A percentile compares a stretch with the other conserved stretches of the same genome.
Conservation (phyloP, 2,329 filamentous ascomycete genomes). For the Pseudogymnoascus sp. region DNA sequence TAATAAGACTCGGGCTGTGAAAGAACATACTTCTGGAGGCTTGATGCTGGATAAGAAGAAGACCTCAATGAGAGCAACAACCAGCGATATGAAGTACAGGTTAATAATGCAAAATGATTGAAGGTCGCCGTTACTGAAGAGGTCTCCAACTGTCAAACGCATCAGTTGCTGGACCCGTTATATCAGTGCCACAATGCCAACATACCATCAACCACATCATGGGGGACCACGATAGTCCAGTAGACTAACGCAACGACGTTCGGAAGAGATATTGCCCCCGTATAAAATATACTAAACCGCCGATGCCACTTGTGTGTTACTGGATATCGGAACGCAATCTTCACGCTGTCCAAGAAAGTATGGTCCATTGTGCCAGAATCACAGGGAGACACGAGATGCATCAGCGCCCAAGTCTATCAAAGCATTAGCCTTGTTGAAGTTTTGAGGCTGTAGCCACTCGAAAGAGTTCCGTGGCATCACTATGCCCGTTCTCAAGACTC, state of each 20-base stretch:
- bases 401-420: constrained; percentile 27
- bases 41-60: constrained; percentile 28
- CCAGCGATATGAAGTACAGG: constrained; percentile 23
- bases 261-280: constrained; percentile 24
- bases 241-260: constrained; percentile 25
- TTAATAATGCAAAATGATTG: constrained; percentile 23
- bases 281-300: constrained; percentile 30
- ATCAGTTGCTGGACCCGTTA: constrained; percentile 13
- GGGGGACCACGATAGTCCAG: constrained; percentile 27
- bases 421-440: neutral
- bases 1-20: neutral
- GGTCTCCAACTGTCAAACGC: constrained; percentile 15
- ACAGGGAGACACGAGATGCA: constrained; percentile 29
- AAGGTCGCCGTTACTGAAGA: constrained; percentile 20
- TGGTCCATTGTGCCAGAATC: constrained; percentile 11
- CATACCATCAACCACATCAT: constrained; percentile 9
- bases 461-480: neutral
- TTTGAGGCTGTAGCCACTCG: neutral
- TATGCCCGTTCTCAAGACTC: neutral
- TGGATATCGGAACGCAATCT: constrained; percentile 22
- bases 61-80: constrained; percentile 28
- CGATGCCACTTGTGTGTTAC: constrained; percentile 16
- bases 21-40: constrained; percentile 23
- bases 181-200: neutral
- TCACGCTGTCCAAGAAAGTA: constrained; percentile 13